Evolutionary conservation across 225 moss, liverwort and hornwort genomes (phyloP).

Genomic region (Antitrichia curtipendula): DNA sequence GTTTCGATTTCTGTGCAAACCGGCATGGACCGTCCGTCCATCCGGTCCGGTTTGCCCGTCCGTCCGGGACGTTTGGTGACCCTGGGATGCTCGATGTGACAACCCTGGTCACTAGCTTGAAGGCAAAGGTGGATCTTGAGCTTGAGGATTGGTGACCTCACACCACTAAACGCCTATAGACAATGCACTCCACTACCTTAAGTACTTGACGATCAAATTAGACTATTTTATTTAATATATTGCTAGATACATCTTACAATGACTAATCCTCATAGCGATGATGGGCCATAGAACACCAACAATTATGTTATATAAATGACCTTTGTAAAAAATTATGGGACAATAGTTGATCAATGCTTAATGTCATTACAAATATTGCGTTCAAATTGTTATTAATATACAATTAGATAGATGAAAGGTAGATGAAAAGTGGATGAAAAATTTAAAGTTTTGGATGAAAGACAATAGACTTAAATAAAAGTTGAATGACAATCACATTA

Average conservation of each 20-base stretch:
- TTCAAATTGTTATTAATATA: not conserved
- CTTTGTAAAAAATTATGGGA: not conserved
- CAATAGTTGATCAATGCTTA: fast-evolving
- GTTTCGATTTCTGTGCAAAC: too few relatives aligned
- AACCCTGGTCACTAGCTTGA: too few relatives aligned
- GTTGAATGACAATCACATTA: not conserved
- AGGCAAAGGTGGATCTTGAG: too few relatives aligned
- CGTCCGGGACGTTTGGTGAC: too few relatives aligned
- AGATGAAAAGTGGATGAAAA: not conserved
- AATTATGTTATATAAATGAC: fast-evolving
- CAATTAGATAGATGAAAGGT: not conserved
- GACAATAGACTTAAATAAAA: not conserved
- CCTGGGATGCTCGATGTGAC: too few relatives aligned
- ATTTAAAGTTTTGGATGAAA: not conserved
- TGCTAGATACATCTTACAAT: not conserved
- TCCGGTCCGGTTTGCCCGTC: too few relatives aligned
- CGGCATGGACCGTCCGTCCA: too few relatives aligned
- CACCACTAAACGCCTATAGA: too few relatives aligned
- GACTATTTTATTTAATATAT: not conserved
- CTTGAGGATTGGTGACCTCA: too few relatives aligned
- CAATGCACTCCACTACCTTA: fast-evolving
- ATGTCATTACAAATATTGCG: fast-evolving
- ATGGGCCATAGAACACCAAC: not conserved
- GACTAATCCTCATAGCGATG: fast-evolving
- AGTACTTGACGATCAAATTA: not conserved